Base-by-base conservation (phyloP, 805 yeast species). In the Helenozyma baotianmanensis region DNA sequence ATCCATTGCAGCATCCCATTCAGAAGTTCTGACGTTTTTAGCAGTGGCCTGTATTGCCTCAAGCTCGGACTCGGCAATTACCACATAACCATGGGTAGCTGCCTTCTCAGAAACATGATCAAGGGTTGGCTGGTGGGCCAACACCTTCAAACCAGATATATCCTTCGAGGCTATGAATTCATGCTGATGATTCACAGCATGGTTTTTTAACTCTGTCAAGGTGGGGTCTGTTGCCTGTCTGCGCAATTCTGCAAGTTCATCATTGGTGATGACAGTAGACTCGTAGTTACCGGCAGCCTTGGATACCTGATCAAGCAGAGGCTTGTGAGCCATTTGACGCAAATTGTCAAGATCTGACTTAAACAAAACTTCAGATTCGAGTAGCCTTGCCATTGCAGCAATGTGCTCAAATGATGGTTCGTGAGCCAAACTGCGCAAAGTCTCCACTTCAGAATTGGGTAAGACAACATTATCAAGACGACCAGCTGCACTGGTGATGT, bases 241-340 rank as follows among this genome's bases (percentile, higher is more conserved):
- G 14, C 17, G 22, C 9, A 30, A 19, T 5, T 38, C 30, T 9
- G 14, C 13, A 18, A 32, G 39, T 14, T 46, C 45, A 3, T 27
- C 39, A n/a, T 33, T 35, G 6, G 48, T 27, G 9, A 44, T 19
- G 19, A 46, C 23, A 6, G 34, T 35, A 8, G 26, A 13, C 9
- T 39, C 35, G 15, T 37, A 40, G 6, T 22, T 30, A 6, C 25
- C 18, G 6, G 52, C 51, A 39, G 45, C 47, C 10, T 38, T 32
- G 17, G 38, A 30, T n/a, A 53, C 19, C 14, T 43, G 36, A 1
- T 32, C 36, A 6, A 39, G 24, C 4, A 18, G 25, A 2, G 49
- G 49, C 9, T 32, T 27, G 6, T 35, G 32, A 3, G 41, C 39
- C 26, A 23, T 29, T 6, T 21, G 14, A 14, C 28, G 30, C 29